A percentile compares a stretch with the other conserved stretches of the same genome.
phyloP scores from a whole-genome alignment of 208 protist species.

The Trypanosomatidae sp. region DNA sequence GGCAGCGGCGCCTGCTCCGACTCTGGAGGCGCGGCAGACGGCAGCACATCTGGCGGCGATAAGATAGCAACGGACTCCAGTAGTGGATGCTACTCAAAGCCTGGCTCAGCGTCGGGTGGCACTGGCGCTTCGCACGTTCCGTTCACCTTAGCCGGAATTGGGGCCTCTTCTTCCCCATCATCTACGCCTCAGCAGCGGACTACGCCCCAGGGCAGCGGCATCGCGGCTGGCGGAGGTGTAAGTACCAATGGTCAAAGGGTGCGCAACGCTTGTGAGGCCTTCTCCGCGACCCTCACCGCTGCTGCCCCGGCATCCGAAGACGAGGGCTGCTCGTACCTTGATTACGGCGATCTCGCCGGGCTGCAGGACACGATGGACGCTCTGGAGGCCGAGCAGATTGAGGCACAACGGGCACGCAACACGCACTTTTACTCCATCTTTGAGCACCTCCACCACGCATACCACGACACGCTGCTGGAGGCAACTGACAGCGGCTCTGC shows the following conservation, averaged over 20 bases:
- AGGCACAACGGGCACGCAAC: slow-evolving; percentile 40
- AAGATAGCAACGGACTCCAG: background rate
- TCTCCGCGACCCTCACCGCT: background rate
- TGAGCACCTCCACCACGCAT: slow-evolving; percentile 44
- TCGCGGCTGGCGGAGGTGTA: background rate
- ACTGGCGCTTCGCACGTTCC: background rate
- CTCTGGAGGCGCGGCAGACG: background rate
- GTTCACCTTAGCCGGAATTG: background rate
- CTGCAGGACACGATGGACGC: slow-evolving; percentile 28
- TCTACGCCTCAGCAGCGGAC: background rate
- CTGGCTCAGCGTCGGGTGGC: background rate
- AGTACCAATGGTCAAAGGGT: background rate
- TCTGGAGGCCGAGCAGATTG: slow-evolving; percentile 34
- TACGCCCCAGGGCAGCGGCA: background rate
- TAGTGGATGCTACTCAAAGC: background rate
- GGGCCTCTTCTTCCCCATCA: background rate
- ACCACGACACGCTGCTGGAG: slow-evolving; percentile 31
- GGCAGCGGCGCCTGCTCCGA: background rate
- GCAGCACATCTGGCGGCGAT: background rate
- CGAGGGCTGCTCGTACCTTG: slow-evolving; percentile 47
- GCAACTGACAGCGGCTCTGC: background rate
- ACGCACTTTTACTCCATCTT: slow-evolving; percentile 50
- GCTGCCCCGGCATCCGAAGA: background rate
- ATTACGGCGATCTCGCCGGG: slow-evolving; percentile 14
- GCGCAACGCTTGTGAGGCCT: background rate